Percentiles rank a stretch among this genome's conserved stretches.
phyloP scores from a whole-genome alignment of 2,329 filamentous ascomycete genomes.

The Scytalidium sp. region DNA sequence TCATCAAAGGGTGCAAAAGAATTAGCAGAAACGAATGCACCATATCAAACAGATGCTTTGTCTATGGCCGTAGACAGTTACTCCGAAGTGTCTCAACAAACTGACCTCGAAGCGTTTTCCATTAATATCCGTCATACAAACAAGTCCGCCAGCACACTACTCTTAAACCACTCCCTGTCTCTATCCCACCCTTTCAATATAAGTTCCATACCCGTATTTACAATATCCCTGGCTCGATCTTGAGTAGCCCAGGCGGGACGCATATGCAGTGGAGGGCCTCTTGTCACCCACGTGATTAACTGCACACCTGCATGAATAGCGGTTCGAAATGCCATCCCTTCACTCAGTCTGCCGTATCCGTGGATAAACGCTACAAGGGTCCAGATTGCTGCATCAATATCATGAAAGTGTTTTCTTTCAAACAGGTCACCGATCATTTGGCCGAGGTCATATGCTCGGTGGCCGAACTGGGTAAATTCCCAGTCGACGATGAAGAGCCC shows the following conservation, averaged over 20 bases:
- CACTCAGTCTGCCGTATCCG: slow-evolving; percentile 44
- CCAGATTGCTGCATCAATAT: slow-evolving; percentile 45
- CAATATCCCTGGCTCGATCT: slow-evolving; percentile 41
- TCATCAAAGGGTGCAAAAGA: no score
- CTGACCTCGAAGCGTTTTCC: no score
- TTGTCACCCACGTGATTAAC: slow-evolving; percentile 45
- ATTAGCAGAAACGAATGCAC: no score
- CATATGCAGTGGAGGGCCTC: slow-evolving; percentile 8
- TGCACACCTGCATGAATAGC: slow-evolving; percentile 53
- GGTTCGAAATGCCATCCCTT: slow-evolving; percentile 47
- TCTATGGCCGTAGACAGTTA: no score
- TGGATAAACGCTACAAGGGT: slow-evolving; percentile 45
- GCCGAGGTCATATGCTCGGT: slow-evolving; percentile 49
- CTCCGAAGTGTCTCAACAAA: no score
- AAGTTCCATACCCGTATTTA: slow-evolving; percentile 45
- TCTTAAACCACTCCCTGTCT: slow-evolving; percentile 43
- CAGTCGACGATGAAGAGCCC: slow-evolving; percentile 54
- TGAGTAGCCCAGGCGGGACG: slow-evolving; percentile 46
- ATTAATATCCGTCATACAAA: slow-evolving; percentile 2
- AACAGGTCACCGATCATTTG: slow-evolving; percentile 59
- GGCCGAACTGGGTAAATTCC: slow-evolving; percentile 52
- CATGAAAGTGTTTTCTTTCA: slow-evolving; percentile 49
- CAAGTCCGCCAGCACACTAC: slow-evolving; percentile 8
- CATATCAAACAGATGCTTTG: no score
- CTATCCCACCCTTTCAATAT: slow-evolving; percentile 48